These are phyloP conservation scores for Hyaloperonospora arabidopsidis DNA, from an alignment of 352 stramenopile genomes.

Conservation along the genomic window DNA sequence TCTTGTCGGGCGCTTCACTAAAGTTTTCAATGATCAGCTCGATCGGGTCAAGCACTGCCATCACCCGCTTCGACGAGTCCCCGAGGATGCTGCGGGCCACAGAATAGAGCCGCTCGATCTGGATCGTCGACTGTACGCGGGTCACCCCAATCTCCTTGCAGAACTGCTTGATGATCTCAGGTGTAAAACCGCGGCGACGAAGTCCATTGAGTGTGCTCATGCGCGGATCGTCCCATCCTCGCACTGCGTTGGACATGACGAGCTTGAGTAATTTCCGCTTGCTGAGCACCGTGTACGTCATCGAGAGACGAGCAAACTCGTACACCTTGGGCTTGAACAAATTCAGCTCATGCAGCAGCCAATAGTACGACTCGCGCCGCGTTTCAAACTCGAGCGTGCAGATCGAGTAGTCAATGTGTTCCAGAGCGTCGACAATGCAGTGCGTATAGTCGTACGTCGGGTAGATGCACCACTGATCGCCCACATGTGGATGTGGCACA, in stretches of 20 bases:
- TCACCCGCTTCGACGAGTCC: constrained; percentile 66
- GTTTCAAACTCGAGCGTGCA: constrained; percentile 99
- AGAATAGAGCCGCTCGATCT: constrained; percentile 73
- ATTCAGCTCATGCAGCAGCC: constrained; percentile 94
- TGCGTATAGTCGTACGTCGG: constrained; percentile 99
- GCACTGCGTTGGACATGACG: constrained; percentile 89
- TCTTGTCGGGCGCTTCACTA: constrained; percentile 31
- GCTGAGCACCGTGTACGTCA: constrained; percentile 97
- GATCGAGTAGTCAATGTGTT: constrained; percentile 99
- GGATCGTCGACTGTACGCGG: constrained; percentile 79
- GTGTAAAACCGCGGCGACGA: constrained; percentile 76
- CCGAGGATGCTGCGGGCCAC: constrained; percentile 64
- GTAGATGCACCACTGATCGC: constrained; percentile 99
- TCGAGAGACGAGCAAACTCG: constrained; percentile 94
- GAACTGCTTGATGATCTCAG: constrained; percentile 82
- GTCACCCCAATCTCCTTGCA: constrained; percentile 84
- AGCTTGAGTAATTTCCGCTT: constrained; percentile 98
- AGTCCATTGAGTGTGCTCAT: constrained; percentile 96
- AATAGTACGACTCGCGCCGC: constrained; percentile 97
- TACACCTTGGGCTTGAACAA: constrained; percentile 98
- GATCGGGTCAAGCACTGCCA: constrained; percentile 74
- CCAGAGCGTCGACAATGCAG: constrained; percentile 95
- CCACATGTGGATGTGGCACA: constrained; percentile 94
- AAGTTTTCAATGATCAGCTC: constrained; percentile 73
- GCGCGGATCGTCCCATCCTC: constrained; percentile 92